Evolutionary conservation across 768 basidiomycete genomes (phyloP).

Genomic region (Hortiboletus campestris): DNA sequence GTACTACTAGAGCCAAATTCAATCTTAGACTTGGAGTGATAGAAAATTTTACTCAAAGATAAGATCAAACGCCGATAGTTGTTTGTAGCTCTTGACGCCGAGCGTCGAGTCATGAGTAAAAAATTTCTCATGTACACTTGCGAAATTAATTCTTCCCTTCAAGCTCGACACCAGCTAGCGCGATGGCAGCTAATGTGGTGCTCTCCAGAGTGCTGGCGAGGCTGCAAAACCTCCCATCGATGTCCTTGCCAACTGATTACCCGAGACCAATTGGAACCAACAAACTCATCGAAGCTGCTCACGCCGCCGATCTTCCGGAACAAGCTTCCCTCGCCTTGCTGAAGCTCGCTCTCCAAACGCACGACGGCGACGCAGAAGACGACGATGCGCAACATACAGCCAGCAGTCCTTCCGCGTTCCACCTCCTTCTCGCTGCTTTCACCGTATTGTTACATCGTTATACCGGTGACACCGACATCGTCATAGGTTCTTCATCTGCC

Average conservation of each 20-base stretch:
- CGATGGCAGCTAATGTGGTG: constrained; percentile 26
- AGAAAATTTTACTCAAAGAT: neutral
- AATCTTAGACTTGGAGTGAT: too few species aligned
- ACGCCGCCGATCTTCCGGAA: constrained; percentile 67
- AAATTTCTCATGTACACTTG: neutral
- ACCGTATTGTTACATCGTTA: constrained; percentile 88
- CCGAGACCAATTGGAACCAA: constrained; percentile 73
- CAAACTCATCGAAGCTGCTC: constrained; percentile 82
- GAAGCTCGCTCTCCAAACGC: constrained; percentile 74
- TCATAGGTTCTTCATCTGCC: constrained; percentile 86
- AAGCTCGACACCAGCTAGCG: neutral
- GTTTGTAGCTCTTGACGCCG: too few species aligned
- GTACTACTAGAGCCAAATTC: too few species aligned
- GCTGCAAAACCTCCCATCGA: constrained; percentile 80
- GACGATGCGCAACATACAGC: constrained; percentile 41
- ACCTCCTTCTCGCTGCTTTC: constrained; percentile 91
- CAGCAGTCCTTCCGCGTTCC: constrained; percentile 77
- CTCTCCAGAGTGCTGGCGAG: constrained; percentile 59
- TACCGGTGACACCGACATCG: constrained; percentile 91
- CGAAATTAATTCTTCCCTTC: neutral
- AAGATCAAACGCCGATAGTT: neutral
- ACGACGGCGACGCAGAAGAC: constrained; percentile 49
- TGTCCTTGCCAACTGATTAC: constrained; percentile 95
- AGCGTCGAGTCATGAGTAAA: constrained; percentile 6
- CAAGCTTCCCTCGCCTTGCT: constrained; percentile 76